Evolutionary conservation across 1,284 basidiomycete genomes (phyloP).

Genomic region (Marasmius tenuissimus): DNA sequence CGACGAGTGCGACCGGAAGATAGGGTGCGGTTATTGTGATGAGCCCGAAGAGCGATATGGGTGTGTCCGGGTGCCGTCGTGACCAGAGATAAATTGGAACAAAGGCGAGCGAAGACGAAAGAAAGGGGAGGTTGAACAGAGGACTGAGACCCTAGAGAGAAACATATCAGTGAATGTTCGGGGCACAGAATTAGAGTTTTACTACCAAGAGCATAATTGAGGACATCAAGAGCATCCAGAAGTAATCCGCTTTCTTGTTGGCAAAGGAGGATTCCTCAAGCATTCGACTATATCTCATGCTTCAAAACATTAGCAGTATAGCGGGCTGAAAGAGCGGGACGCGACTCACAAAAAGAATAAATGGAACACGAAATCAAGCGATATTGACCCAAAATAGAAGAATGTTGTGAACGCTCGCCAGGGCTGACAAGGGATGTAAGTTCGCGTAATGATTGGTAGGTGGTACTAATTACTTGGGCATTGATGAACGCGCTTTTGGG

Average conservation of each 20-base stretch:
- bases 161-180: neutral
- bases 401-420: slow-evolving; percentile 93
- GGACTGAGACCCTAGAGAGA: slow-evolving; percentile 70
- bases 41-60: slow-evolving; percentile 94
- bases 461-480: slow-evolving; percentile 57
- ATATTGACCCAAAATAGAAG: slow-evolving; percentile 93
- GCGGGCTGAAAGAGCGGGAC: neutral
- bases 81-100: slow-evolving; percentile 98
- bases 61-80: slow-evolving; percentile 87
- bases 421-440: slow-evolving; percentile 44
- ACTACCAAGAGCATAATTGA: slow-evolving; percentile 78
- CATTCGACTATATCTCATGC: slow-evolving; percentile 95
- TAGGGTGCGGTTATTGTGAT: slow-evolving; percentile 96
- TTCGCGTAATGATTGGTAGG: neutral
- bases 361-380: slow-evolving; percentile 95
- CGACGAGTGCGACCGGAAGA: slow-evolving; percentile 87
- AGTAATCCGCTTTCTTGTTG: slow-evolving; percentile 88
- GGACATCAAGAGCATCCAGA: slow-evolving; percentile 87
- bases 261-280: slow-evolving; percentile 95
- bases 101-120: slow-evolving; percentile 86
- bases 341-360: slow-evolving; percentile 92
- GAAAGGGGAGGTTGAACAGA: slow-evolving; percentile 87
- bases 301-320: slow-evolving; percentile 27
- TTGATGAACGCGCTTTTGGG: slow-evolving; percentile 82
- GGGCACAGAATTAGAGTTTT: slow-evolving; percentile 22